A percentile compares a stretch with the other conserved stretches of the same genome.
Conservation (phyloP, 1,284 basidiomycete species). For the Irpex lacteus region DNA sequence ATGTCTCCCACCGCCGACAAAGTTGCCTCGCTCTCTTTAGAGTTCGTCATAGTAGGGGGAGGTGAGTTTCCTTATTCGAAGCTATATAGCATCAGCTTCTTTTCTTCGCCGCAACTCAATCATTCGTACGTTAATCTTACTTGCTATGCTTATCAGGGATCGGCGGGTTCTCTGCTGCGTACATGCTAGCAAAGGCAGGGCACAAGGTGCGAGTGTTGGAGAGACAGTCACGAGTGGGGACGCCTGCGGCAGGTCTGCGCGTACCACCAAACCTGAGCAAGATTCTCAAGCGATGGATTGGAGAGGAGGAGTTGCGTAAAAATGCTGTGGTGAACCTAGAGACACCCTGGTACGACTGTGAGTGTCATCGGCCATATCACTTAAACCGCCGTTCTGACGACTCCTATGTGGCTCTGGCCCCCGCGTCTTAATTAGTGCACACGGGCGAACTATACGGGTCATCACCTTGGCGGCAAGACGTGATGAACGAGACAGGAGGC, state of each 20-base stretch:
- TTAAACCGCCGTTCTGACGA: background rate
- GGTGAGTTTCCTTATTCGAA: constrained; percentile 7
- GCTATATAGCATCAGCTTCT: background rate
- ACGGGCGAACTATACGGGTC: constrained; percentile 43
- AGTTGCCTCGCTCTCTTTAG: constrained; percentile 12
- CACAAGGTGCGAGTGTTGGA: constrained; percentile 53
- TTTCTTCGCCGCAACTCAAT: background rate
- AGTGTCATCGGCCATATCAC: constrained; percentile 8
- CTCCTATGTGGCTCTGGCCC: background rate
- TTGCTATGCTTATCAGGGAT: constrained; percentile 20
- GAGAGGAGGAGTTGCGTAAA: constrained; percentile 36
- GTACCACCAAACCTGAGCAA: constrained; percentile 52
- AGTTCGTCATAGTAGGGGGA: constrained; percentile 14
- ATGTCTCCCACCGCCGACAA: background rate
- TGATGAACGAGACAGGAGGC: constrained; percentile 52
- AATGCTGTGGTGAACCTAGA: constrained; percentile 29
- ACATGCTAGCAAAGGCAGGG: constrained; percentile 44
- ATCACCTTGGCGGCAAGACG: constrained; percentile 49
- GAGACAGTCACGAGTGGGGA: constrained; percentile 24
- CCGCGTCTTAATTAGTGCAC: constrained; percentile 32
- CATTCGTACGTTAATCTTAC: background rate
- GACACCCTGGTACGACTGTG: constrained; percentile 30
- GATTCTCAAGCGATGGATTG: constrained; percentile 49
- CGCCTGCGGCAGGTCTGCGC: constrained; percentile 41
- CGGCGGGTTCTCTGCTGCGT: constrained; percentile 49